Evolutionary conservation across 2,329 filamentous ascomycete species (phyloP).

Genomic region (Cordyceps tenuipes): DNA sequence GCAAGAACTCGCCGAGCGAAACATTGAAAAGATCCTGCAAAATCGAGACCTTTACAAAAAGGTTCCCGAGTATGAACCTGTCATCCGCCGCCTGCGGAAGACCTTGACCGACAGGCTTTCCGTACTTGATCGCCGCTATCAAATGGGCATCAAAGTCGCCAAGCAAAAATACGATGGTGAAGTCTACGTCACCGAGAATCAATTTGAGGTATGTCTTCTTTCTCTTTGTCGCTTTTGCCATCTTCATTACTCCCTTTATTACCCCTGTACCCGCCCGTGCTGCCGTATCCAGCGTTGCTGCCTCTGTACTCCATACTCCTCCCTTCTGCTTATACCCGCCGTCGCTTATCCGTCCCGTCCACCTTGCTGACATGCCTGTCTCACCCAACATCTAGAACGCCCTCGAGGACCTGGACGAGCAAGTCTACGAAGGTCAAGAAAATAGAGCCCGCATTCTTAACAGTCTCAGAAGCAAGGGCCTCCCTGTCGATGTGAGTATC

Average conservation of each 20-base stretch:
- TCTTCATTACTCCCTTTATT: background rate
- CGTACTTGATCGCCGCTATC: slow-evolving; percentile 24
- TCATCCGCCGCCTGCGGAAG: slow-evolving; percentile 41
- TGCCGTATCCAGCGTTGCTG: slow-evolving; percentile 3
- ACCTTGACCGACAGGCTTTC: slow-evolving; percentile 24
- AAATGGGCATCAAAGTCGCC: slow-evolving; percentile 29
- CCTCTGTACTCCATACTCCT: slow-evolving; percentile 1
- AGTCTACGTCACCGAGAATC: slow-evolving; percentile 26
- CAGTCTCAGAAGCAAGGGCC: slow-evolving; percentile 32
- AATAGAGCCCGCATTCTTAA: slow-evolving; percentile 38
- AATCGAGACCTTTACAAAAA: slow-evolving; percentile 45
- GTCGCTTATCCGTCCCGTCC: background rate
- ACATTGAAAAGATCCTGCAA: slow-evolving; percentile 47
- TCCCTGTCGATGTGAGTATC: slow-evolving; percentile 43
- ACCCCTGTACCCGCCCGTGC: background rate
- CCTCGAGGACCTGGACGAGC: slow-evolving; percentile 30
- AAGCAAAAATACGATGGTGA: slow-evolving; percentile 29
- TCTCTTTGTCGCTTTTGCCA: background rate
- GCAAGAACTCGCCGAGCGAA: slow-evolving; percentile 55
- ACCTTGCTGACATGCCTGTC: slow-evolving; percentile 1
- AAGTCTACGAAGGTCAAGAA: slow-evolving; percentile 38
- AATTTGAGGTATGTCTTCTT: slow-evolving; percentile 30
- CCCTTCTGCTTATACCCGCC: slow-evolving; percentile 13
- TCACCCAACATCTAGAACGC: slow-evolving; percentile 25
- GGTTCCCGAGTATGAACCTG: slow-evolving; percentile 42